Evolutionary conservation across 1,284 basidiomycete genomes (phyloP).

Genomic region (Bjerkandera adusta): DNA sequence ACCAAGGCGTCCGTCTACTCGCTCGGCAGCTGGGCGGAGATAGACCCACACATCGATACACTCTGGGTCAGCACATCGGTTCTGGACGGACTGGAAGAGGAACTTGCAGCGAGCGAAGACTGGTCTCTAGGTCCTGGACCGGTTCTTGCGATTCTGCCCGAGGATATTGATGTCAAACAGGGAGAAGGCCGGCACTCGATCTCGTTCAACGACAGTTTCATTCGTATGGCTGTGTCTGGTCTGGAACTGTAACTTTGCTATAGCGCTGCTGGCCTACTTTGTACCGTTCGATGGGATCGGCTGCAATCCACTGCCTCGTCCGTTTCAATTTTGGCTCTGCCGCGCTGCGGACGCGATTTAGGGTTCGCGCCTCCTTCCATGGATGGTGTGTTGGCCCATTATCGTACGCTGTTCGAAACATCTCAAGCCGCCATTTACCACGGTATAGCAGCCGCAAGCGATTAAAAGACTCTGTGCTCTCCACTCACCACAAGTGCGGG

Average conservation of each 20-base stretch:
- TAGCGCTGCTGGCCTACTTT: not conserved
- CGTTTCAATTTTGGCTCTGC: not conserved
- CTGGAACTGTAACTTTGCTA: slow-evolving; percentile 18
- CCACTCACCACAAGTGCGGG: no score
- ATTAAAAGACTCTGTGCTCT: no score
- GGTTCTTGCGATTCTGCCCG: not conserved
- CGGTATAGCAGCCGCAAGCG: no score
- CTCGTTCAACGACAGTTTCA: slow-evolving; percentile 23
- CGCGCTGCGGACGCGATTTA: not conserved
- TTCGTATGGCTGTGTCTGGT: slow-evolving; percentile 18
- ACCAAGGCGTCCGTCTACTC: slow-evolving; percentile 12
- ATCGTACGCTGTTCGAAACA: no score
- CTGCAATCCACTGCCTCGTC: not conserved
- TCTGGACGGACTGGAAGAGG: not conserved
- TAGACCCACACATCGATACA: not conserved
- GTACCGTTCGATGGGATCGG: not conserved
- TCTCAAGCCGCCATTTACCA: no score
- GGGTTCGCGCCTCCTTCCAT: not conserved
- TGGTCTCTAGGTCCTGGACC: not conserved
- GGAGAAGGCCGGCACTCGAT: slow-evolving; percentile 1
- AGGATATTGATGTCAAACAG: not conserved
- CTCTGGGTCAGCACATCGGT: not conserved
- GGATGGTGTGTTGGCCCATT: not conserved
- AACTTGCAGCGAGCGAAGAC: not conserved
- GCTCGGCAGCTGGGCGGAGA: slow-evolving; percentile 6